phyloP scores from a whole-genome alignment of 345 rosid genomes.

The Hypericum androsaemum region DNA sequence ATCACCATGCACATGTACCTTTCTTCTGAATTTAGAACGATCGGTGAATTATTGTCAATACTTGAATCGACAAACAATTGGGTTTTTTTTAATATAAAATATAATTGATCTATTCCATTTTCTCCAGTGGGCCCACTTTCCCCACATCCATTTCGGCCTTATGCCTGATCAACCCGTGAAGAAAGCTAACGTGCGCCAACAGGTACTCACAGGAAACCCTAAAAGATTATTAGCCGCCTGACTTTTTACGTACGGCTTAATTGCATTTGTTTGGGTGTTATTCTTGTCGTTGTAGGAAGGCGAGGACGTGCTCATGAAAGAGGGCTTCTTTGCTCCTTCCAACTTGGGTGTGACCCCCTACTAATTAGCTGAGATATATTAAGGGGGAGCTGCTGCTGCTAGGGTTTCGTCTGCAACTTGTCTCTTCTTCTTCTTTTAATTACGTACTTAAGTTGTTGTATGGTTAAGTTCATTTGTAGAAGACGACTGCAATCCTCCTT shows the following conservation, averaged over 20 bases:
- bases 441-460: too few relatives aligned
- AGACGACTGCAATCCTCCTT: too few relatives aligned
- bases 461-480: too few relatives aligned
- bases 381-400: too few relatives aligned
- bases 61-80: not conserved
- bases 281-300: constrained; percentile 42
- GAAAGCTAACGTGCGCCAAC: constrained; percentile 68
- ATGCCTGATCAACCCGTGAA: constrained; percentile 95
- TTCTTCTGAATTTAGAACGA: too few relatives aligned
- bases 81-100: not conserved
- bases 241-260: not conserved
- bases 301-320: constrained; percentile 63
- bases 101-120: constrained; percentile 5
- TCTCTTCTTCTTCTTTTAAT: too few relatives aligned
- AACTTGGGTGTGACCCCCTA: constrained; percentile 46
- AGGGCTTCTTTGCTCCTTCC: constrained; percentile 61
- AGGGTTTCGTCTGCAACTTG: too few relatives aligned
- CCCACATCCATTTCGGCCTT: constrained; percentile 94
- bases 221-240: not conserved
- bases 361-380: too few relatives aligned
- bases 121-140: constrained; percentile 96
- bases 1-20: too few relatives aligned
- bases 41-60: not conserved
- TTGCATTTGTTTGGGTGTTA: not conserved
- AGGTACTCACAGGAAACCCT: constrained; percentile 31